Evolutionary conservation across 2,329 filamentous ascomycete species (phyloP).

Genomic region (Thelonectria olida): DNA sequence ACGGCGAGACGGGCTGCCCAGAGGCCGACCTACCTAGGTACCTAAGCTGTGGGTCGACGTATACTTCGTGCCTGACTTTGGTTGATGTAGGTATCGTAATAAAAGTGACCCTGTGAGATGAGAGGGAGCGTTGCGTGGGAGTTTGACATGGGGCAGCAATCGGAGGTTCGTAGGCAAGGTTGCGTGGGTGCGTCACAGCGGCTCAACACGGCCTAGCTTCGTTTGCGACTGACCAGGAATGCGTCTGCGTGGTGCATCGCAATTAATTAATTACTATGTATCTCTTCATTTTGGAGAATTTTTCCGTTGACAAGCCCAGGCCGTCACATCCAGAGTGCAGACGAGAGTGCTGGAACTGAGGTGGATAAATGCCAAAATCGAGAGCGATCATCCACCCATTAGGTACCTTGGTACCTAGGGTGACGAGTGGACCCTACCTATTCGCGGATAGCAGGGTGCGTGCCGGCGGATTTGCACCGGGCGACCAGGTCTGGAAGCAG

Average conservation of each 20-base stretch:
- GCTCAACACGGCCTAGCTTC: neutral
- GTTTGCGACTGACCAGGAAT: neutral
- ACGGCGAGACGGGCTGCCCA: slow-evolving; percentile 27
- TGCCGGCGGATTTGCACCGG: slow-evolving; percentile 29
- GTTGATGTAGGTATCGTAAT: too few relatives aligned
- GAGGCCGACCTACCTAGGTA: too few relatives aligned
- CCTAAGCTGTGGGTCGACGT: slow-evolving; percentile 6
- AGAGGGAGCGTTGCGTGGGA: neutral
- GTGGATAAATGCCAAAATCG: too few relatives aligned
- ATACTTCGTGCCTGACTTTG: neutral
- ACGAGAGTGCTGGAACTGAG: neutral
- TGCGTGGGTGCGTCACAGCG: slow-evolving; percentile 4
- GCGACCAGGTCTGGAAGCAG: slow-evolving; percentile 27
- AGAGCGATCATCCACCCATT: too few relatives aligned
- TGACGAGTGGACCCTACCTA: slow-evolving; percentile 6
- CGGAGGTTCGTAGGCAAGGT: neutral
- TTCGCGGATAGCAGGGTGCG: slow-evolving; percentile 25
- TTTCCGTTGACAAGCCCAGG: neutral
- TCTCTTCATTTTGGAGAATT: neutral
- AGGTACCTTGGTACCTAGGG: neutral
- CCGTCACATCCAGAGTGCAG: too few relatives aligned
- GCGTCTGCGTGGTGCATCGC: slow-evolving; percentile 12
- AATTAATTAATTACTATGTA: neutral
- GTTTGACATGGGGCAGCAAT: neutral
- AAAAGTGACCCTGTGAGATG: neutral